Evolutionary conservation across 345 rosid species (phyloP), one percentile per base, ranked within the genome.

Genomic region (Eucalyptus curtisii): DNA sequence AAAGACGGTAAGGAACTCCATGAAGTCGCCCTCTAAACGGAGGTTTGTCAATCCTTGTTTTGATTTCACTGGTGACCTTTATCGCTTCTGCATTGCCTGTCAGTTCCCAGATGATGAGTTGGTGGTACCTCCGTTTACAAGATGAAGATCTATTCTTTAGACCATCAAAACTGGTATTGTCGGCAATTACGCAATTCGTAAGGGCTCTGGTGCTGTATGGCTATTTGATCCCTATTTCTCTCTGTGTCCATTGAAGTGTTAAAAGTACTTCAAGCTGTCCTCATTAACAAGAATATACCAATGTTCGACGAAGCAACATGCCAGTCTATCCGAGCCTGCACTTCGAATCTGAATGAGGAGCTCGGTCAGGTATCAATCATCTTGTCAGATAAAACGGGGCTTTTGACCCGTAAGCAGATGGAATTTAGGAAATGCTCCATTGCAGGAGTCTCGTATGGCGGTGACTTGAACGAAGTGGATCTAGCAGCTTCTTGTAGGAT

Each of bases 321-420:
- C 61, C 92, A 90, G 88, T 92, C 97, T 3, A 95, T 94, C 66
- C 89, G 87, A 87, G 99, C 99, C 16, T 91, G 96, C 52, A 95
- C 98, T 49, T 96, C 97, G 9, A 96, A 96, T 81, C 88, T 95
- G 80, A 96, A 95, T 86, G 97, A 95, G 90, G 97, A 96, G 89
- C 94, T 96, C 19, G 97, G 98, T 76, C 98, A 94, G 91, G 97
- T 95, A 42, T 95, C 95, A 49, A 96, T 94, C 3, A 93, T 95
- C 89, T 91, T 95, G 27, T 94, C 99, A 5, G 98, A 95, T 89
- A 96, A 96, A 92, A 96, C 96, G 4, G 99, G 99, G 81, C 95
- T 98, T 33, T 91, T 96, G 94, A 96, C 99, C 25, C 93, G 99
- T 90, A 95, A 95, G 86, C 97, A 93, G 90, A 96, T 95, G 99